A percentile compares a stretch with the other conserved stretches of the same genome.
These are phyloP conservation scores for Coniochaeta sp. DNA, from an alignment of 2,329 filamentous ascomycete genomes.

Conservation along the genomic window DNA sequence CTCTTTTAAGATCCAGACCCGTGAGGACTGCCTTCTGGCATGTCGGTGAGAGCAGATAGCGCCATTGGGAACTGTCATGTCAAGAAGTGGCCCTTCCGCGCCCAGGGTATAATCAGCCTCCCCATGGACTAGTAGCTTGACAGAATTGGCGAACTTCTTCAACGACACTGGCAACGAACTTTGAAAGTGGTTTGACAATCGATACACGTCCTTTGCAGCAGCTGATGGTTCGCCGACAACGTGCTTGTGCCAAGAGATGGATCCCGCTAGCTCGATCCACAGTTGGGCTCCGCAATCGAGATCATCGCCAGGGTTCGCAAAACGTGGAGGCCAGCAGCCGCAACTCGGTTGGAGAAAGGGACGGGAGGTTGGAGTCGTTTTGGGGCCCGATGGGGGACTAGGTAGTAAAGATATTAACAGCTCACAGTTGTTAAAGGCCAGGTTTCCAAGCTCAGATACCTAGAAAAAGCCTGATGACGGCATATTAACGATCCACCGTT, in stretches of 20 bases:
- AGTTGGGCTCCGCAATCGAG: background rate
- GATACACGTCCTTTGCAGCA: too few species aligned
- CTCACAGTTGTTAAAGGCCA: background rate
- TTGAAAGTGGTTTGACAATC: too few species aligned
- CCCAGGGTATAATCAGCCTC: too few species aligned
- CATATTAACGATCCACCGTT: background rate
- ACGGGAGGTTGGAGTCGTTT: background rate
- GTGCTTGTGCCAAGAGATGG: background rate
- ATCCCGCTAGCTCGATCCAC: background rate
- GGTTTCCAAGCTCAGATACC: background rate
- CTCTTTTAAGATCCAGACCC: background rate
- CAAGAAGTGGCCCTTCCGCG: too few species aligned
- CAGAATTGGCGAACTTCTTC: background rate
- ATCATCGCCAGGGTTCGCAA: background rate
- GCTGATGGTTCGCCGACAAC: background rate
- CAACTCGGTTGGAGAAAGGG: background rate
- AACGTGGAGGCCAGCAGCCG: background rate
- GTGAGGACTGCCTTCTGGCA: background rate
- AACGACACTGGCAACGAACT: background rate
- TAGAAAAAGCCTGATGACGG: background rate
- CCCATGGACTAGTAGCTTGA: too few species aligned
- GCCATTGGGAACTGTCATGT: too few species aligned
- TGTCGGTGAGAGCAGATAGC: background rate
- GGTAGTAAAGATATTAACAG: too few species aligned
- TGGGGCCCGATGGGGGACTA: too few species aligned